Base-by-base conservation (phyloP, 78 protist genomes). In the Trichosphaerium sp. region DNA sequence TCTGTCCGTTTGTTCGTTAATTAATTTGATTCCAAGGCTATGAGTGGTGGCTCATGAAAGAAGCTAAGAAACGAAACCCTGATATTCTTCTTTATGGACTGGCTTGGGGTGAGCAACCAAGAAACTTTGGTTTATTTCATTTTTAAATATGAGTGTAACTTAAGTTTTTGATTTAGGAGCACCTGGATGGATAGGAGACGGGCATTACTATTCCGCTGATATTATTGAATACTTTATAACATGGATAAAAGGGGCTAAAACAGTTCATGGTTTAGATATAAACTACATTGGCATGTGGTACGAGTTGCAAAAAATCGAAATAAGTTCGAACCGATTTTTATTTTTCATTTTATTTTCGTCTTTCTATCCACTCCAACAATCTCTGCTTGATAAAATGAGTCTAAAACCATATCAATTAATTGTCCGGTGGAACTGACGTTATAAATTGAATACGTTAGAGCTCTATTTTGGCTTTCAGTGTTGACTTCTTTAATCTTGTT, bases 221-320 rank as follows among this genome's bases (percentile, higher is more conserved):
- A 68, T 63, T 21, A 40, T 63, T 14, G 18, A 37, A 32, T 69
- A 69, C 65, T 48, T 69, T 34, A 3, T 34, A n/a, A 28, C 42
- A 47, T 69, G 65, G 63, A 18, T 69, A 1, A 18, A 23, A 28
- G 75, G 75, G 2, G 75, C 65, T 11, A 57, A 69, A 57, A 2
- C 3, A 26, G n/a, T 41, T 29, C 40, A 55, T 35, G 75, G 65
- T n/a, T 28, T 58, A 2, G 65, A 69, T 23, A 32, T 69, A 4
- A 65, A 69, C 58, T 69, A 71, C 39, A 43, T 71, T 3, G 80
- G 80, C 11, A 40, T 61, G 14, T 74, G 80, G 80, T n/a, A n/a
- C n/a, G n/a, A n/a, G n/a, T n/a, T n/a, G n/a, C n/a, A n/a, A n/a
- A n/a, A n/a, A n/a, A n/a, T n/a, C n/a, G n/a, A n/a, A n/a, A n/a